Conservation (phyloP, 1,284 basidiomycete species). For the Ustilago nuda region DNA sequence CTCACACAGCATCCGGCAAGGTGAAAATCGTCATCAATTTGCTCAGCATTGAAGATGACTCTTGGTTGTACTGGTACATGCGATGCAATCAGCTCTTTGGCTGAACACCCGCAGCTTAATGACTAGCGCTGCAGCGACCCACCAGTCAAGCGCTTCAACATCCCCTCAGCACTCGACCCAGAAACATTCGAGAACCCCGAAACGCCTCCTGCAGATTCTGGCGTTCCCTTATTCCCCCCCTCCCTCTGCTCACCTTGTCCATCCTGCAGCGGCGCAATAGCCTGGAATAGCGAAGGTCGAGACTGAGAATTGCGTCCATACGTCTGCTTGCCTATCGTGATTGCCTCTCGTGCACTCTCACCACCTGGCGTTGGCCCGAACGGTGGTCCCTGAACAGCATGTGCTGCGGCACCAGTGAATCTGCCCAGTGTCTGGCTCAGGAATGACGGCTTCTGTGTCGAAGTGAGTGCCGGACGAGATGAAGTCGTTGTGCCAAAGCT, state of each 20-base stretch:
- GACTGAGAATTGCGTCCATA: slow-evolving; percentile 14
- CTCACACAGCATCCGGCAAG: not conserved
- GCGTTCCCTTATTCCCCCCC: slow-evolving; percentile 24
- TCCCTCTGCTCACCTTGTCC: not conserved
- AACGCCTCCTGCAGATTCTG: slow-evolving; percentile 30
- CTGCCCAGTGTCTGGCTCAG: slow-evolving; percentile 53
- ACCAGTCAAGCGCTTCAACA: slow-evolving; percentile 36
- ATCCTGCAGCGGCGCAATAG: slow-evolving; percentile 29
- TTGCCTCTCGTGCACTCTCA: slow-evolving; percentile 11
- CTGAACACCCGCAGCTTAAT: too few relatives aligned
- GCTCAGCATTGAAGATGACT: too few relatives aligned
- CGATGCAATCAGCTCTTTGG: too few relatives aligned
- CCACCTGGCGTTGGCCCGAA: slow-evolving; percentile 12
- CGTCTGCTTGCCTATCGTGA: slow-evolving; percentile 2
- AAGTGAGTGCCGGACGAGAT: slow-evolving; percentile 8
- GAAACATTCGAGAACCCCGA: slow-evolving; percentile 37
- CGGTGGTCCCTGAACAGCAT: slow-evolving; percentile 18
- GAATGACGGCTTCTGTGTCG: slow-evolving; percentile 34
- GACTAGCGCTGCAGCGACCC: slow-evolving; percentile 6
- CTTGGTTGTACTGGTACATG: too few relatives aligned
- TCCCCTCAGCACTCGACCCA: slow-evolving; percentile 31
- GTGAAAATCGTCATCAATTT: too few relatives aligned
- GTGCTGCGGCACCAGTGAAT: slow-evolving; percentile 34
- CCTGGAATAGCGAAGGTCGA: slow-evolving; percentile 39
- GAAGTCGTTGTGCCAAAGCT: slow-evolving; percentile 13